Evolutionary conservation across 129 eudicot species (phyloP).

Genomic region (Rutidosis leptorrhynchoides): DNA sequence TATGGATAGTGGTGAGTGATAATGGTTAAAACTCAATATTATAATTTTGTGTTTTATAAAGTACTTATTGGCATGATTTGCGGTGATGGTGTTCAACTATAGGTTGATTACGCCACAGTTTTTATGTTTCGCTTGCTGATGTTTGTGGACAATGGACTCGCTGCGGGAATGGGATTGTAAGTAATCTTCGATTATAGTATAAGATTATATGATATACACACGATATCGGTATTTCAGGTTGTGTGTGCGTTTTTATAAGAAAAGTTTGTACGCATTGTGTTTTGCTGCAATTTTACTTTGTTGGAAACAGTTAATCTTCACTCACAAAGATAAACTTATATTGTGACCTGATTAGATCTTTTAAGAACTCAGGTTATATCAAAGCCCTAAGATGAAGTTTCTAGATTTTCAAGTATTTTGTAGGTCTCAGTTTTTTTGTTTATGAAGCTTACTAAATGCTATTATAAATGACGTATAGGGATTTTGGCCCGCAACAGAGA

Average conservation of each 20-base stretch:
- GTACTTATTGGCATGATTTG: background rate
- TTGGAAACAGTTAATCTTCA: background rate
- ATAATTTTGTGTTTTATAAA: background rate
- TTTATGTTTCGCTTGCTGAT: slow-evolving; percentile 84
- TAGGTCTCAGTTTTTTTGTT: background rate
- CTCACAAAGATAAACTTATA: background rate
- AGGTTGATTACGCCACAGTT: slow-evolving; percentile 85
- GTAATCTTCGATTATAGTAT: slow-evolving; percentile 6
- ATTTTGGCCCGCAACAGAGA: slow-evolving; percentile 90
- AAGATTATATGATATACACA: background rate
- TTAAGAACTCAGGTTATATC: background rate
- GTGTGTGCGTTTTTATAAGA: background rate
- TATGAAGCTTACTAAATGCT: background rate
- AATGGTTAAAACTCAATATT: background rate
- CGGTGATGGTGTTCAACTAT: background rate
- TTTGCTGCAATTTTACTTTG: background rate
- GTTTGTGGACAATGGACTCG: slow-evolving; percentile 91
- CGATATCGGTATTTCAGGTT: background rate
- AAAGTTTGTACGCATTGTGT: background rate
- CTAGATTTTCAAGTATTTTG: background rate
- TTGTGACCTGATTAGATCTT: background rate
- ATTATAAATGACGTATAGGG: slow-evolving; percentile 38
- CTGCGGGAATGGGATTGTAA: slow-evolving; percentile 98
- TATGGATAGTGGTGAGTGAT: slow-evolving; percentile 83
- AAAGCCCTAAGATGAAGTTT: background rate